Base-by-base conservation (phyloP, 768 basidiomycete genomes). In the Mycena latifolia region DNA sequence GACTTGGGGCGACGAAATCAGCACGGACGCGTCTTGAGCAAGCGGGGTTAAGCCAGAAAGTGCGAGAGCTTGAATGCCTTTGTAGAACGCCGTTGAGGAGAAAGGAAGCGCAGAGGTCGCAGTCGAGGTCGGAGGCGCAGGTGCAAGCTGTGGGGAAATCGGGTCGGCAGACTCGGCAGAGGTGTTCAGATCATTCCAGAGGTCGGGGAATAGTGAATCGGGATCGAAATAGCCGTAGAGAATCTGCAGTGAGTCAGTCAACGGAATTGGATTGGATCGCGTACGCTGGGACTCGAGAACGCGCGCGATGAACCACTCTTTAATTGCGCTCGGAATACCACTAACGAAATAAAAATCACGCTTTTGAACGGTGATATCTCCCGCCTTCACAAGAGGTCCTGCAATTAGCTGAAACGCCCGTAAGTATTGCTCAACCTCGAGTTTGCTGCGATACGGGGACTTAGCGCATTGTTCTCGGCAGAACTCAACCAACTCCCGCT, bases 281-380 rank as follows among this genome's bases (percentile, higher is more conserved):
- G 59, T 55, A 45, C 69, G 58, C 15, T 67, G 39, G 6, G 24
- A 3, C 28, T 46, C 53, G 1, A 61, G 65, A 18, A 63, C 37
- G 1, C 22, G 55, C 1, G 24, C 10, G 24, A 43, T 9, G 18
- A 70, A 67, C 65, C 65, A 70, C 0, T 60, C 47, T 25, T 67
- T 66, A 37, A 64, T 47, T 0, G 28, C 11, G 10, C n/a, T 62
- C 5, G 69, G 69, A 12, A 70, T 41, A 5, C 69, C 69, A 24
- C n/a, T 18, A 27, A 70, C 43, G n/a, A 70, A 70, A 48, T 64
- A 67, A 39, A 31, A 56, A 22, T 60, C 35, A 39, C 53, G 39
- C n/a, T 63, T 31, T 3, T 33, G 27, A 4, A 25, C 22, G 0
- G 56, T 70, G 17, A 70, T 58, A 1, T 45, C n/a, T 41, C 33